A percentile compares a stretch with the other conserved stretches of the same genome.
Evolutionary conservation across 768 basidiomycete species (phyloP).

Genomic region (Postia placenta): DNA sequence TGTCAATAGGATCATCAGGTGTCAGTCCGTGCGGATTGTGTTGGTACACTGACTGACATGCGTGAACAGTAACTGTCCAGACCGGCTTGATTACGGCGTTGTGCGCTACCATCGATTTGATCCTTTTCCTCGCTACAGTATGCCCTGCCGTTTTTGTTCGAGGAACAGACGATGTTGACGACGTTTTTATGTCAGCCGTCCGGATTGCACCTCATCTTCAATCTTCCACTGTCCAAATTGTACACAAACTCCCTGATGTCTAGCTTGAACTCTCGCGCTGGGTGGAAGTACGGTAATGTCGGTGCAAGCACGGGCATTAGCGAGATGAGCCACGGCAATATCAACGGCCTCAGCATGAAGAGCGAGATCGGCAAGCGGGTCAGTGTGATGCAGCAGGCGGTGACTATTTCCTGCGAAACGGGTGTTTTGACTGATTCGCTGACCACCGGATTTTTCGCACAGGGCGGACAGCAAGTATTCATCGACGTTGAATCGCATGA

Average conservation of each 20-base stretch:
- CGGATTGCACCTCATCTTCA: slow-evolving; percentile 28
- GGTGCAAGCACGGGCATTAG: slow-evolving; percentile 10
- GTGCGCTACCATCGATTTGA: slow-evolving; percentile 25
- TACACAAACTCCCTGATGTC: slow-evolving; percentile 35
- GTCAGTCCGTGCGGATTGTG: slow-evolving; percentile 18
- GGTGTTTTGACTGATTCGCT: neutral
- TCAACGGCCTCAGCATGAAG: slow-evolving; percentile 7
- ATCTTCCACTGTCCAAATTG: slow-evolving; percentile 31
- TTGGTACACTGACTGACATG: neutral
- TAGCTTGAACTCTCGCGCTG: slow-evolving; percentile 30
- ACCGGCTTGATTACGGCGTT: slow-evolving; percentile 31
- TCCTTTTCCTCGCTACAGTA: slow-evolving; percentile 26
- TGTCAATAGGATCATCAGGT: slow-evolving; percentile 36
- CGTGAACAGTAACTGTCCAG: slow-evolving; percentile 29
- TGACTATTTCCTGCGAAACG: neutral
- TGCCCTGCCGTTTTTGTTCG: neutral
- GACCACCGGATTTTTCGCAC: neutral
- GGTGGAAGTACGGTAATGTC: slow-evolving; percentile 23
- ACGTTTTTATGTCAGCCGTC: slow-evolving; percentile 7
- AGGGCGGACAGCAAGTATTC: slow-evolving; percentile 15
- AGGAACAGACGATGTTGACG: neutral
- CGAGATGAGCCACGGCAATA: slow-evolving; percentile 8
- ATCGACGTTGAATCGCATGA: slow-evolving; percentile 30
- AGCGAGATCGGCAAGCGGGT: slow-evolving; percentile 11
- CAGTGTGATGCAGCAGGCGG: slow-evolving; percentile 13